Evolutionary conservation across 2,329 filamentous ascomycete species (phyloP), one percentile per base, ranked within the genome.

Genomic region (Trichophyton verrucosum): DNA sequence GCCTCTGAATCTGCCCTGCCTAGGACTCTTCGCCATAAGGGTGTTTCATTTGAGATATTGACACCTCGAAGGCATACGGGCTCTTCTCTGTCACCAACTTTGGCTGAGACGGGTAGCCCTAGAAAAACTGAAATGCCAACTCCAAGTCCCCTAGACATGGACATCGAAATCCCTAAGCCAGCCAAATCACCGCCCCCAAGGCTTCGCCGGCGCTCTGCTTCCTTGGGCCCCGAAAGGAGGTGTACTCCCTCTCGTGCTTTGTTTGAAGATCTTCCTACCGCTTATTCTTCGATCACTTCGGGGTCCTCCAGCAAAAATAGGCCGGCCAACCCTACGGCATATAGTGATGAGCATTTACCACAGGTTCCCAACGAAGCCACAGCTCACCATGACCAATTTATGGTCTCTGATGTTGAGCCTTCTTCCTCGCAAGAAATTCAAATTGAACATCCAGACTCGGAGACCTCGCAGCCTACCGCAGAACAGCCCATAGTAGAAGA

Each of bases 271-370:
- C 59, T 66, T 27, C 63, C 61, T 15, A 65, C 65, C 17, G 65
- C 65, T 11, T 59, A 66, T 44, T 66, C 62, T 15, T 66, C 65
- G 15, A 66, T 66, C 17, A 65, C 63, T 24, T 66, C 65, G 22
- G 57, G 65, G 51, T 22, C 60, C 22, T 33, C 60, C 8, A 46
- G 20, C 30, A 55, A 55, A 27, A 36, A 17, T 30, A 36, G 33
- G 24, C n/a, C 5, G 20, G 4, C 22, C 11, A 11, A 57, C 17
- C n/a, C n/a, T 1, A 15, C 36, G n/a, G 30, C 27, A 11, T 33
- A n/a, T 36, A 36, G 30, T 17, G 24, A 55, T 38, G n/a, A 55
- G 30, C 11, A 51, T 24, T 15, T 27, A 13, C 46, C 22, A 7
- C 46, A 6, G 22, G 22, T 4, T 15, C 20, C 22, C 9, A 2